Base-by-base conservation (phyloP, 441 rosid genomes). In the Manihot esculenta region DNA sequence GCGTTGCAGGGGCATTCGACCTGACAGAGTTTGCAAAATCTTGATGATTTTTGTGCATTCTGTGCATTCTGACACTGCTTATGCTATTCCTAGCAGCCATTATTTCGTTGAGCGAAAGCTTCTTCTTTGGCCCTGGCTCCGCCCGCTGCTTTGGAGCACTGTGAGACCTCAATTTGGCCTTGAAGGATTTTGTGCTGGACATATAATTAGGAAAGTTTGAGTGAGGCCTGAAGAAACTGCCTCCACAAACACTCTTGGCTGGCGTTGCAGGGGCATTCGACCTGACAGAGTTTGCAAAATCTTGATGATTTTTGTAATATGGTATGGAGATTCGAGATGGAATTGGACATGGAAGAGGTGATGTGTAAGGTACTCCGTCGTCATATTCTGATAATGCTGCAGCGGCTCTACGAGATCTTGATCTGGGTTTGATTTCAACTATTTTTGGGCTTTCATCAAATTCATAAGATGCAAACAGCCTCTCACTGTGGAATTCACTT, bases 121-220 rank as follows among this genome's bases (percentile, higher is more conserved):
- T 82, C 77, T 86, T 93, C 78, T 77, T 84, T 3, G 73, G 64
- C 11, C 76, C 82, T 4, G 79, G 73, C 47, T 88, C 96, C 0
- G 97, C 98, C 74, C 99, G 85, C 60, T 88, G 96, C 78, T 68
- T 89, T 3, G 99, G 99, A 14, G 96, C 91, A 58, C 99, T 94
- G 66, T 77, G 76, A 13, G 93, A 92, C 79, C 99, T 88, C 81
- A 79, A 74, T 42, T 92, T 94, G 8, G 97, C 94, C 38, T 81
- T 86, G 76, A 87, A 94, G 1, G 98, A 92, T 69, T 86, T 82
- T 0, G 98, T 94, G 78, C 74, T 90, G 7, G 94, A 81, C 99
- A 94, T 94, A 79, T 92, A 94, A 38, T 80, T 89, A 0, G 96
- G 97, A 76, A 53, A 62, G 78, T 83, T 85, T 11, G 79, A 70